Base-by-base conservation (phyloP, 2,329 filamentous ascomycete species). In the Lachnellula cervina region DNA sequence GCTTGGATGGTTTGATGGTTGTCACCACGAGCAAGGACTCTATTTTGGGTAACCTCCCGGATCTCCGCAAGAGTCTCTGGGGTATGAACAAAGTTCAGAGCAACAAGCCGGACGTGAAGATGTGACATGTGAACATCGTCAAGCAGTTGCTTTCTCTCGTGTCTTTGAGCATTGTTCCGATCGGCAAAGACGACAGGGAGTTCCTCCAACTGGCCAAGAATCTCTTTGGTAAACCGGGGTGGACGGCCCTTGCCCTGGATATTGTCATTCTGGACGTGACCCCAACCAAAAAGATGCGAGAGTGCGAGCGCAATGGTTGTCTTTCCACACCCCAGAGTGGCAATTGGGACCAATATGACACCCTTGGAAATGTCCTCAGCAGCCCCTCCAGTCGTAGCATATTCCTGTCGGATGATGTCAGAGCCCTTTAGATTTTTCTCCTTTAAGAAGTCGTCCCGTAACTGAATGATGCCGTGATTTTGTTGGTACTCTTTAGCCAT, bases 1-100 rank as follows among this genome's bases (percentile, higher is more conserved):
- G 93, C 92, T 67, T 94, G 91, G 57, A 99, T 97, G 0, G 94
- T 99, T 73, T 99, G 94, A 71, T 99, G 94, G 67, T 97, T 97
- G 71, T 99, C 91, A 14, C 94, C 94, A 21, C 94, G 87, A 5
- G 83, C 80, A 19, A 97, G 75, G 0, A 99, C 90, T 49, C 94
- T 86, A 60, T 86, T 80, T 55, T 83, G 86, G 1, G 91, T 96
- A 25, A 93, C 78, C 55, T 82, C 76, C 45, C 89, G 82, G 59
- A 97, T 89, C 34, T 82, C 77, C 49, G 88, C 80, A 7, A 94
- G 81, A 61, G 90, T 75, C 40, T 75, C 66, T 17, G 72, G 76
- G 55, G 91, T 83, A 68, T 97, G 94, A 6, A 89, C 86, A 68
- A 92, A 99, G 66, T 97, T 88, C 13, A 99, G 77, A 21, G 91